Conservation (phyloP, 2,329 filamentous ascomycete genomes). For the Aspergillus pseudoviridinutans region DNA sequence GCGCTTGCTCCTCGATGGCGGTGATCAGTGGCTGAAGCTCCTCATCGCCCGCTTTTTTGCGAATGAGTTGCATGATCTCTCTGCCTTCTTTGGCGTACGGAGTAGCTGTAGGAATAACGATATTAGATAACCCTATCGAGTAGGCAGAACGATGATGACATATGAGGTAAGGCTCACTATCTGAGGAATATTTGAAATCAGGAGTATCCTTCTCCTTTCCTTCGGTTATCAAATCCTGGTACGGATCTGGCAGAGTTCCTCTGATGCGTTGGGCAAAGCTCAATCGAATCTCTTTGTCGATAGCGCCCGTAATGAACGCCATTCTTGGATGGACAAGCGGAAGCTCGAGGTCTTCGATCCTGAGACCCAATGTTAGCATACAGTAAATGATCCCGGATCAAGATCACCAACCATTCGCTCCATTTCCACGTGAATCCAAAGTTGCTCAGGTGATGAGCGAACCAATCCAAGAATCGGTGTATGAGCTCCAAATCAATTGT, state of each 20-base stretch:
- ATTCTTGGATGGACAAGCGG: slow-evolving; percentile 79
- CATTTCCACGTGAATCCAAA: slow-evolving; percentile 99
- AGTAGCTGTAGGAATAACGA: slow-evolving; percentile 49
- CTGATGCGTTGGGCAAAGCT: slow-evolving; percentile 96
- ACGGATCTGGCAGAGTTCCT: slow-evolving; percentile 81
- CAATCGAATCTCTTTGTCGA: slow-evolving; percentile 95
- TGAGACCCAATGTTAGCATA: slow-evolving; percentile 27
- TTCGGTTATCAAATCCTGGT: slow-evolving; percentile 73
- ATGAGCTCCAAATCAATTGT: slow-evolving; percentile 81
- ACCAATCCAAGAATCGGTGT: slow-evolving; percentile 94
- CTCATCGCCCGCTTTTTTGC: slow-evolving; percentile 78
- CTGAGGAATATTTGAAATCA: slow-evolving; percentile 82
- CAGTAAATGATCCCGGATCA: background rate
- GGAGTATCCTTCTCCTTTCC: slow-evolving; percentile 95
- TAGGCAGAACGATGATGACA: background rate
- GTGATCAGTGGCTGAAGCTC: slow-evolving; percentile 80
- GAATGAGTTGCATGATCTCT: slow-evolving; percentile 73
- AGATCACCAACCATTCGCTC: slow-evolving; percentile 72
- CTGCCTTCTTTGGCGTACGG: slow-evolving; percentile 83
- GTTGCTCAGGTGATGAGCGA: slow-evolving; percentile 94
- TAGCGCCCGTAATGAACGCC: slow-evolving; percentile 82
- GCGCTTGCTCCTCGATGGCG: slow-evolving; percentile 74
- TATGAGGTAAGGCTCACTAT: slow-evolving; percentile 53
- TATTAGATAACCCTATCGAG: slow-evolving; percentile 10
- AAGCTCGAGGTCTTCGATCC: slow-evolving; percentile 75